phyloP scores from a whole-genome alignment of 2,329 filamentous ascomycete species.

The Fusarium zealandicum region DNA sequence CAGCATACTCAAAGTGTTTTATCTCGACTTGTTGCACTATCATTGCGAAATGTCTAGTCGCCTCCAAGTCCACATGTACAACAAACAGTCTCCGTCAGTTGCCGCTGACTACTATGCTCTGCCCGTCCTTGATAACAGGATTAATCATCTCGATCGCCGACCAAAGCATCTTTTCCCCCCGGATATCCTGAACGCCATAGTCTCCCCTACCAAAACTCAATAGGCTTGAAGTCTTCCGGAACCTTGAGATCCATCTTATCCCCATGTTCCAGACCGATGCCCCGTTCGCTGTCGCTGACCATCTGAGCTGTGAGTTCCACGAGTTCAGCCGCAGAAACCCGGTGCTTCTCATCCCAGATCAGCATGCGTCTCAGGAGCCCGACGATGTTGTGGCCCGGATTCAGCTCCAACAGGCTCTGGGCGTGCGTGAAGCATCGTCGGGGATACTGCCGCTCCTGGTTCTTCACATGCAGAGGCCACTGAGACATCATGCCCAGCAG shows the following conservation, averaged over 20 bases:
- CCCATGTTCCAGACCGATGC: neutral
- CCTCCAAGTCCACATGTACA: too few species aligned
- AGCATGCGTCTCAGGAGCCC: slow-evolving; percentile 35
- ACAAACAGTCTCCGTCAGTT: too few species aligned
- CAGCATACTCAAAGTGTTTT: too few species aligned
- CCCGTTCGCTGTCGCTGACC: neutral
- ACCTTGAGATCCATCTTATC: slow-evolving; percentile 28
- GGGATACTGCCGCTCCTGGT: slow-evolving; percentile 36
- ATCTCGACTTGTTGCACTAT: too few species aligned
- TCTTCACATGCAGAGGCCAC: slow-evolving; percentile 32
- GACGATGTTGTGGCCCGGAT: slow-evolving; percentile 37
- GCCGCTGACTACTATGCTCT: too few species aligned
- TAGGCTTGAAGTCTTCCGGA: slow-evolving; percentile 37
- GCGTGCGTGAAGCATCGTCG: slow-evolving; percentile 37
- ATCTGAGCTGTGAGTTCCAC: slow-evolving; percentile 14
- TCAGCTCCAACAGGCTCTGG: slow-evolving; percentile 32
- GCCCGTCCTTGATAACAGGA: too few species aligned
- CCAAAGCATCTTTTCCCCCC: too few species aligned
- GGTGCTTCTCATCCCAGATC: slow-evolving; percentile 19
- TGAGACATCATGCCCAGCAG: slow-evolving; percentile 44
- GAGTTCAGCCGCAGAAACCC: slow-evolving; percentile 36
- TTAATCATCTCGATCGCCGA: too few species aligned
- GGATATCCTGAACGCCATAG: too few species aligned
- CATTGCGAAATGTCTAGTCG: too few species aligned
- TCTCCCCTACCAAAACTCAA: slow-evolving; percentile 43